Percentiles rank a stretch among this genome's conserved stretches.
These are phyloP conservation scores for Aspergillus brunneoviolaceus DNA, from an alignment of 2,329 filamentous ascomycete species.

Conservation along the genomic window DNA sequence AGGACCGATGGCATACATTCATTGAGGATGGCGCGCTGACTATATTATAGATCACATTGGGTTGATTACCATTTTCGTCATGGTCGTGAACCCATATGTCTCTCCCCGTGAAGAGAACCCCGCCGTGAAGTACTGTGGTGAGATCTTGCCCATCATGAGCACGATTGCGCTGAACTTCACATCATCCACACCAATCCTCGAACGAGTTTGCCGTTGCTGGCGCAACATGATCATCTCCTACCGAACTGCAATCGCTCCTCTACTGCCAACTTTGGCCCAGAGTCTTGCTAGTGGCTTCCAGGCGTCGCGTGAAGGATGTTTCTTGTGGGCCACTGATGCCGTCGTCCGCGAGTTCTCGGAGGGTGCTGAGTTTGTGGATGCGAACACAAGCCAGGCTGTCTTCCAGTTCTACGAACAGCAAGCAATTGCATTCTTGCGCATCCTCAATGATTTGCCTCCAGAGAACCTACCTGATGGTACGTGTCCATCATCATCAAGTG, in stretches of 20 bases:
- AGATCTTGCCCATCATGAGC: conserved; percentile 84
- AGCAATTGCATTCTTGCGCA: conserved; percentile 82
- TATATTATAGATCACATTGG: conserved; percentile 72
- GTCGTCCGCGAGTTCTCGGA: conserved; percentile 95
- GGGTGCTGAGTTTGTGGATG: conserved; percentile 79
- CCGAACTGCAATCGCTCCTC: conserved; percentile 79
- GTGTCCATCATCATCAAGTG: conserved; percentile 17
- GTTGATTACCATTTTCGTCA: conserved; percentile 85
- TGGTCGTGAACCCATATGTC: conserved; percentile 73
- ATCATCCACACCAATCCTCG: conserved; percentile 81
- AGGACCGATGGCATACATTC: conserved; percentile 18
- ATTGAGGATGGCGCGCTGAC: conserved; percentile 14
- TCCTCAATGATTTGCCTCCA: conserved; percentile 79
- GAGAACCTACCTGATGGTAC: conserved; percentile 70
- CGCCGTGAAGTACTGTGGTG: conserved; percentile 92
- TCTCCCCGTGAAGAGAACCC: conserved; percentile 74
- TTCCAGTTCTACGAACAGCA: conserved; percentile 95
- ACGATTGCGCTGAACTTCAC: conserved; percentile 87
- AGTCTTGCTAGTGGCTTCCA: conserved; percentile 85
- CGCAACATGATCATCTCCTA: conserved; percentile 96
- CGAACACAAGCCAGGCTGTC: conserved; percentile 79
- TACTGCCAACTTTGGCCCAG: conserved; percentile 81
- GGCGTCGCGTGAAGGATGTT: conserved; percentile 85
- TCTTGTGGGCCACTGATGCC: conserved; percentile 96
- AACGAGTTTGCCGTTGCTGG: conserved; percentile 93